Percentiles rank a stretch among this genome's conserved stretches.
These are phyloP conservation scores for Firmiana major DNA, from an alignment of 345 rosid genomes.

Conservation along the genomic window DNA sequence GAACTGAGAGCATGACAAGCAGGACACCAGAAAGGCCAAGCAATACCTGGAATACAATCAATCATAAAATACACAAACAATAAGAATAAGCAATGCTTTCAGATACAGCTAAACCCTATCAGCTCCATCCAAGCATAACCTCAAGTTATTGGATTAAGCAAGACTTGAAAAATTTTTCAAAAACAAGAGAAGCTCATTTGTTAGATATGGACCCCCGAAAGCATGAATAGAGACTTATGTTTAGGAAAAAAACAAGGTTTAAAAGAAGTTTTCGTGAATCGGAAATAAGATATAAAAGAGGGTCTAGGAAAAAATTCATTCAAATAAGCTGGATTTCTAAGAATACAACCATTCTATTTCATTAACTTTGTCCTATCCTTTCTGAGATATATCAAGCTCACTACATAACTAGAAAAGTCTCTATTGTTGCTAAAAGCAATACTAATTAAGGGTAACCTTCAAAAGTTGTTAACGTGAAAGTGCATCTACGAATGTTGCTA, in stretches of 20 bases:
- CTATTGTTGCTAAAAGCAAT: background rate
- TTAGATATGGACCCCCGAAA: background rate
- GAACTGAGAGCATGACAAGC: conserved; percentile 94
- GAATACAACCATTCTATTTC: background rate
- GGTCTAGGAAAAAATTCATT: background rate
- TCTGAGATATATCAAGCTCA: background rate
- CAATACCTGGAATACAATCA: conserved; percentile 56
- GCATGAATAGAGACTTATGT: background rate
- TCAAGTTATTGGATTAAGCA: background rate
- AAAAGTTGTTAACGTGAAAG: background rate
- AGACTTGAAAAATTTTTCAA: background rate
- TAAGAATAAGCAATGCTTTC: background rate
- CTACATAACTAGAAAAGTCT: background rate
- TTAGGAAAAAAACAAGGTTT: background rate
- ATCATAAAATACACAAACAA: background rate
- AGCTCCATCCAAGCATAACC: background rate
- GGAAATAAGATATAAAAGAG: background rate
- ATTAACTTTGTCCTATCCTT: background rate
- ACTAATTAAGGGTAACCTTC: background rate
- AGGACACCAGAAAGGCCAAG: conserved; percentile 96
- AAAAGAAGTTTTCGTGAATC: background rate
- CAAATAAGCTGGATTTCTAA: background rate
- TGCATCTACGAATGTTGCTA: background rate
- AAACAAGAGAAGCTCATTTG: background rate
- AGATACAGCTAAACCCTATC: conserved; percentile 1